Percentiles rank a stretch among this genome's conserved stretches.
phyloP scores from a whole-genome alignment of 2,329 filamentous ascomycete genomes.

The Ceratocystis cubensis region DNA sequence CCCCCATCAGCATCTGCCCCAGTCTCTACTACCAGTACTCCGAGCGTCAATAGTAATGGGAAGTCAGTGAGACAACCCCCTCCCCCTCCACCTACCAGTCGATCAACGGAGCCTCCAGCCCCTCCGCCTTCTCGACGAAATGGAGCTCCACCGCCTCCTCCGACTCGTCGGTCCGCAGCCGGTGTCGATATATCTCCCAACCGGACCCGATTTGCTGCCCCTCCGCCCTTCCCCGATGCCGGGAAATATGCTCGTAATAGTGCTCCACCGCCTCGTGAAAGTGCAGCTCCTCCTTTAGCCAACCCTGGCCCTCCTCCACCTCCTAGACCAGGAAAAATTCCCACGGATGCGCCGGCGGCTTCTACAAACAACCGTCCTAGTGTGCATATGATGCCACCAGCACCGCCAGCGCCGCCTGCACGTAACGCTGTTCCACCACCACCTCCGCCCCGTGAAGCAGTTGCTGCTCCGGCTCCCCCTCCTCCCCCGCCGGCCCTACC shows the following conservation, averaged over 20 bases:
- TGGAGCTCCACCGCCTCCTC: constrained; percentile 43
- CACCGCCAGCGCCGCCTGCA: constrained; percentile 16
- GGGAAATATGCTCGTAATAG: constrained; percentile 67
- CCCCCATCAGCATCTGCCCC: constrained; percentile 22
- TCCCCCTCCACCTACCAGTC: constrained; percentile 26
- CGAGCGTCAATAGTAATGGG: constrained; percentile 15
- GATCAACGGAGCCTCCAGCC: constrained; percentile 25
- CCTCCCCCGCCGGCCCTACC: constrained; percentile 28
- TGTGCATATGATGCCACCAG: constrained; percentile 17
- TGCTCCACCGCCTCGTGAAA: constrained; percentile 17
- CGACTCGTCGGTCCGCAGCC: constrained; percentile 44
- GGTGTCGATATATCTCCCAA: constrained; percentile 40
- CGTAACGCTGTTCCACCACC: constrained; percentile 22
- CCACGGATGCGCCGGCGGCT: constrained; percentile 21
- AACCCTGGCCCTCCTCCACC: constrained; percentile 20
- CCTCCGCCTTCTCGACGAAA: constrained; percentile 28
- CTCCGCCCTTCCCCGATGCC: constrained; percentile 78
- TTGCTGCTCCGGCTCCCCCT: constrained; percentile 25
- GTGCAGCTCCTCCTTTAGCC: constrained; percentile 12
- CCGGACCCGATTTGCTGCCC: constrained; percentile 63
- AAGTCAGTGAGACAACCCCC: constrained; percentile 27
- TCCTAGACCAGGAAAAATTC: constrained; percentile 17
- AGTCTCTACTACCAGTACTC: constrained; percentile 22
- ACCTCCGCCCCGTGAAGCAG: constrained; percentile 25
- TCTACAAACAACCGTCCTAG: constrained; percentile 14